Conservation (phyloP, 202 grass and related monocot species). For the Dendrocalamus latiflorus region DNA sequence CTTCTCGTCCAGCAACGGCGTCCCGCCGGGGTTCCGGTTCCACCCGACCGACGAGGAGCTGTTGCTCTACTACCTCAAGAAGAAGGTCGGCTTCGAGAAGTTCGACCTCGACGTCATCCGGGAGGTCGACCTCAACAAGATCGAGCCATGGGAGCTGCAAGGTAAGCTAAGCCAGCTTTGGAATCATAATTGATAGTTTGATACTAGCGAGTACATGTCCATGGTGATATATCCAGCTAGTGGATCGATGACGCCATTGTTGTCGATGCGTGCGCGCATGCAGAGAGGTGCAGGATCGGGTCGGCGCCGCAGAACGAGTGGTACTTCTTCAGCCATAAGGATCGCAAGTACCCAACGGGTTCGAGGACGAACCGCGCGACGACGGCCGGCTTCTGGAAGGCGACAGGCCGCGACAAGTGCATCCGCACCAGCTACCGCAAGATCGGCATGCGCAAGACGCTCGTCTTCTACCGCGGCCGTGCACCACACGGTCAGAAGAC, state of each 20-base stretch:
- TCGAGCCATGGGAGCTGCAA: constrained; percentile 99
- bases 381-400: constrained; percentile 93
- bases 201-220: background rate
- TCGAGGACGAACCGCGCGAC: constrained; percentile 93
- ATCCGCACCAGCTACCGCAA: constrained; percentile 93
- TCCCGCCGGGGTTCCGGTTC: constrained; percentile 90
- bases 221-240: background rate
- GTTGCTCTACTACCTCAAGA: constrained; percentile 95
- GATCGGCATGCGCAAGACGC: constrained; percentile 95
- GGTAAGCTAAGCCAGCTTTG: constrained; percentile 28
- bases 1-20: constrained; percentile 70
- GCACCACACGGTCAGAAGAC: constrained; percentile 95
- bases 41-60: constrained; percentile 96
- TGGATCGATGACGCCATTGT: background rate
- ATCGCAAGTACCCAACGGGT: constrained; percentile 93
- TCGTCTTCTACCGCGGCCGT: constrained; percentile 86
- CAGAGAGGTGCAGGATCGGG: constrained; percentile 91
- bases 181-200: no score
- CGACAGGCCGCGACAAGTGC: constrained; percentile 94
- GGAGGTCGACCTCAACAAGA: constrained; percentile 96
- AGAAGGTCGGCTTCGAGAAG: constrained; percentile 91
- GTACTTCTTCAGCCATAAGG: constrained; percentile 99
- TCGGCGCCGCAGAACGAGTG: constrained; percentile 86
- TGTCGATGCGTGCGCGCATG: background rate
- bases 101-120: constrained; percentile 93